Percentiles rank a stretch among this genome's conserved stretches.
Conservation (phyloP, 208 protist species). For the Leishmania guyanensis region DNA sequence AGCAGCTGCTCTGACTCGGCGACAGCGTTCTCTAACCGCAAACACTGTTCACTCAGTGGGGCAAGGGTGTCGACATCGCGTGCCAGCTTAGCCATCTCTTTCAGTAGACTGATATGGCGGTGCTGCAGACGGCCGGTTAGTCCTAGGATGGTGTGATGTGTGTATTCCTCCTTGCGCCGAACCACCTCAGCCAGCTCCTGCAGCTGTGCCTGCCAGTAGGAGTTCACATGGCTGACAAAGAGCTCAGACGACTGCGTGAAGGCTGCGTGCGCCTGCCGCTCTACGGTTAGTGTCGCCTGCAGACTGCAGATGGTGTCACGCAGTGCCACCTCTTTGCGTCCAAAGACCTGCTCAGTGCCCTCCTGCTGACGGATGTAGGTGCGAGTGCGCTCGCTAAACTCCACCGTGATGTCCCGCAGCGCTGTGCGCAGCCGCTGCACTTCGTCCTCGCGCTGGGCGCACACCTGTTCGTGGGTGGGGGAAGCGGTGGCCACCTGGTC, state of each 20-base stretch:
- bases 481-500: background rate
- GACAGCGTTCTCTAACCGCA: conserved; percentile 31
- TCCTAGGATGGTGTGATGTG: conserved; percentile 7
- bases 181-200: conserved; percentile 1
- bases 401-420: conserved; percentile 57
- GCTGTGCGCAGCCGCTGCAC: conserved; percentile 37
- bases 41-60: conserved; percentile 37
- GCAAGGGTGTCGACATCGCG: conserved; percentile 31
- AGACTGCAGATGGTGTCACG: conserved; percentile 13
- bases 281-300: conserved; percentile 16
- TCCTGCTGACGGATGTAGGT: conserved; percentile 68
- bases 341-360: conserved; percentile 39
- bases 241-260: background rate
- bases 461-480: conserved; percentile 2
- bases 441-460: conserved; percentile 41
- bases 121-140: conserved; percentile 27
- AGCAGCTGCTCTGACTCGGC: conserved; percentile 15
- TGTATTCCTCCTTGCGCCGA: conserved; percentile 15
- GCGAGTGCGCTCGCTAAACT: conserved; percentile 61
- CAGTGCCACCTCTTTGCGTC: conserved; percentile 36
- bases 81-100: conserved; percentile 18
- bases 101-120: conserved; percentile 13
- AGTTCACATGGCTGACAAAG: conserved; percentile 1
- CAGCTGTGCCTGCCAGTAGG: conserved; percentile 16
- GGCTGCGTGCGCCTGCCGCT: background rate